Base-by-base conservation (phyloP, 2,329 filamentous ascomycete genomes). In the Teratosphaeria gauchensis region DNA sequence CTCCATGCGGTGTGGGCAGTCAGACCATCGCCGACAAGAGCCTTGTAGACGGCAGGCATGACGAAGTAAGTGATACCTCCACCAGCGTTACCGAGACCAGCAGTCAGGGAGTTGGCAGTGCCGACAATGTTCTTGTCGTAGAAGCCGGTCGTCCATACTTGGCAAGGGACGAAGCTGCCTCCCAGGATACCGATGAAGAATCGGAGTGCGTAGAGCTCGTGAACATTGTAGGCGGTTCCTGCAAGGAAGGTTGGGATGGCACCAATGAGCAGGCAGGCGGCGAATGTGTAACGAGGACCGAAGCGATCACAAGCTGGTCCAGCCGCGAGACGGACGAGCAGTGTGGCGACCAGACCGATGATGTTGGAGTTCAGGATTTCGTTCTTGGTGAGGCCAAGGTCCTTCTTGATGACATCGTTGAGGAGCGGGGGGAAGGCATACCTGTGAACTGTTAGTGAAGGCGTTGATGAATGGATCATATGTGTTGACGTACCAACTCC, bases 81-180 rank as follows among this genome's bases (percentile, higher is more conserved):
- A 59, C 92, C 91, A 30, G 89, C 83, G 66, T 95, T 96, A 56
- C 91, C 92, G 77, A 89, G 87, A 14, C 92, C 92, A 51, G 86
- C 92, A 1, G 90, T 87, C 19, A 96, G 75, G 2, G 90, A 88
- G 70, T 96, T 96, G 61, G 90, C 89, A 5, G 89, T 92, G 54
- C 92, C 92, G 19, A 96, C 88, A 30, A 96, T 81, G 67, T 92
- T 94, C 77, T 92, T 94, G 76, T 96, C 91, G 72, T 90, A 96
- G 78, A 95, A 96, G 0, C 87, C 90, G 0, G 90, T 96, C 9
- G 87, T 89, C 90, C 91, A 96, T 6, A 95, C 92, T 71, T 95
- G 90, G 72, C 90, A 95, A 12, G 89, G 89, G 0, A 92, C 89
- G 66, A 92, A 92, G 1, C 84, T 83, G 1, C 86, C 87, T 48